Conservation (phyloP, 352 stramenopile species). For the Aphanomyces astaci region DNA sequence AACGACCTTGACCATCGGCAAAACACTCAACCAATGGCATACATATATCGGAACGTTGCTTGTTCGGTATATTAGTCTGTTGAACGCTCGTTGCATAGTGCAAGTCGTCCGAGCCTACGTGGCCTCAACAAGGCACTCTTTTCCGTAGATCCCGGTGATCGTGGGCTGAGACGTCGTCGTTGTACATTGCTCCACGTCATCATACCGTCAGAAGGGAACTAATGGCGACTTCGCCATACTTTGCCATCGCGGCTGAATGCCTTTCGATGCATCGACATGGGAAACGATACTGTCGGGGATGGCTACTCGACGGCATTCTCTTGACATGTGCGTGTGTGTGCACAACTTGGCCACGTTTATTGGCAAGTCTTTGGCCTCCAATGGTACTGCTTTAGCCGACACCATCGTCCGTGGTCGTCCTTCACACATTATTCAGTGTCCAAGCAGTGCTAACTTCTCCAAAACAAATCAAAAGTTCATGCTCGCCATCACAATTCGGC, state of each 20-base stretch:
- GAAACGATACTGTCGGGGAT: background rate
- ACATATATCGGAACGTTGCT: too few species aligned
- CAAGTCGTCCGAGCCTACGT: too few species aligned
- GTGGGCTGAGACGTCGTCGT: slow-evolving; percentile 27
- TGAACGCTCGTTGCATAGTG: too few species aligned
- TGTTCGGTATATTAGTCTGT: too few species aligned
- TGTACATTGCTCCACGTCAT: slow-evolving; percentile 30
- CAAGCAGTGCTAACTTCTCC: slow-evolving; percentile 39
- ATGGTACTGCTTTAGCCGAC: slow-evolving; percentile 44
- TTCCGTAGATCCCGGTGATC: too few species aligned
- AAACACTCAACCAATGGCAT: too few species aligned
- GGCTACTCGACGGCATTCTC: slow-evolving; percentile 29
- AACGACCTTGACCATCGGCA: too few species aligned
- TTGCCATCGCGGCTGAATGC: slow-evolving; percentile 44
- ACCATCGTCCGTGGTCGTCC: slow-evolving; percentile 34
- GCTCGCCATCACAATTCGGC: slow-evolving; percentile 49
- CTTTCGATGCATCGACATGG: slow-evolving; percentile 46
- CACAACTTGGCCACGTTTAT: slow-evolving; percentile 43
- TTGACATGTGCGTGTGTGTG: too few species aligned
- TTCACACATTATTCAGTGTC: slow-evolving; percentile 36
- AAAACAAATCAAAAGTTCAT: slow-evolving; percentile 42
- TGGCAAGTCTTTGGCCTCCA: slow-evolving; percentile 28
- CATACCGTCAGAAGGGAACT: background rate
- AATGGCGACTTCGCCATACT: slow-evolving; percentile 31
- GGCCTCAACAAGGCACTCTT: too few species aligned